These are phyloP conservation scores for Cordyceps fumosorosea DNA, from an alignment of 2,329 filamentous ascomycete species.

Conservation along the genomic window DNA sequence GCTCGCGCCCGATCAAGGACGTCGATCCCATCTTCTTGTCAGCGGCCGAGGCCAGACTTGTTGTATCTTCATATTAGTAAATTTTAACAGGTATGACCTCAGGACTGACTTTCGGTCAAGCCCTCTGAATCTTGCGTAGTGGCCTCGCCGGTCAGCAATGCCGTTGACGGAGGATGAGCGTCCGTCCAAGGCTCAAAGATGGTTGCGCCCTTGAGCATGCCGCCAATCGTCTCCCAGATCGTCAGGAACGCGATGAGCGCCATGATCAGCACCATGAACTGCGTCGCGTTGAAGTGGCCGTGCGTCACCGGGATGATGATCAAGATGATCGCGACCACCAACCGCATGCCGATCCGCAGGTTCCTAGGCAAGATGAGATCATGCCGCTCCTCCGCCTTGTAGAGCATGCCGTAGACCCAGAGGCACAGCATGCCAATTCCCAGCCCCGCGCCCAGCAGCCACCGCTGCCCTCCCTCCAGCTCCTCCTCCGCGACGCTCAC, in stretches of 20 bases:
- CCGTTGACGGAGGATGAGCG: conserved; percentile 20
- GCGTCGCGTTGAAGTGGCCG: conserved; percentile 23
- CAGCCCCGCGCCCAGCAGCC: conserved; percentile 40
- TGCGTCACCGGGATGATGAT: conserved; percentile 31
- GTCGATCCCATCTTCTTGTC: not conserved
- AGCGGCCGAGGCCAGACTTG: not conserved
- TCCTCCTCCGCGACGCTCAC: conserved; percentile 31
- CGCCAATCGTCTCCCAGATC: conserved; percentile 38
- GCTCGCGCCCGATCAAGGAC: not conserved
- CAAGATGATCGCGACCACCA: conserved; percentile 25
- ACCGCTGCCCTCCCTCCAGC: conserved; percentile 37
- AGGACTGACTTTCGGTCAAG: not conserved
- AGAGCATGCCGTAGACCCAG: conserved; percentile 35
- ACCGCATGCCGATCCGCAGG: conserved; percentile 29
- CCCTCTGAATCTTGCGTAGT: conserved; percentile 18
- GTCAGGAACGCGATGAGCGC: conserved; percentile 34
- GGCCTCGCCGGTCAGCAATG: not conserved
- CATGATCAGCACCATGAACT: conserved; percentile 37
- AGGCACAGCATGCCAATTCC: conserved; percentile 39
- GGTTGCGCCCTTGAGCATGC: conserved; percentile 23
- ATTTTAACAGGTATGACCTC: too few species aligned
- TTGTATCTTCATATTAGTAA: not conserved
- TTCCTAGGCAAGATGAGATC: conserved; percentile 27
- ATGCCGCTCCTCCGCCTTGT: conserved; percentile 31
- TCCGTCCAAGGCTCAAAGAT: conserved; percentile 30